A percentile compares a stretch with the other conserved stretches of the same genome.
Evolutionary conservation across 2,329 filamentous ascomycete species (phyloP).

Genomic region (Verticillium alfalfae): DNA sequence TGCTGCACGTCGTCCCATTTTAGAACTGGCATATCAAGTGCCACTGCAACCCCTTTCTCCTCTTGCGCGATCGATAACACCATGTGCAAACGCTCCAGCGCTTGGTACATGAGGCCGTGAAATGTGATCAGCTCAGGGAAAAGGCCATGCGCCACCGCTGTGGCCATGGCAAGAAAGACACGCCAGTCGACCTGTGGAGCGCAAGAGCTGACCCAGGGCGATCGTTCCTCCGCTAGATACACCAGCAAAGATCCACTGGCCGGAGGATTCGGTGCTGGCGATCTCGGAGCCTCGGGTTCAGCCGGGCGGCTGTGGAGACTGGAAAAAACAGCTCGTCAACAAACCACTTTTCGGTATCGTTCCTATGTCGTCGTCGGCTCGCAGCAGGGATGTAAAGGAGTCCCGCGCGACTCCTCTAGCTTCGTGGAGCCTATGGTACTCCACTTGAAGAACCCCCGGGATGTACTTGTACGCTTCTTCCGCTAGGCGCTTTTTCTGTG

Average conservation of each 20-base stretch:
- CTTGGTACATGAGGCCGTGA: neutral
- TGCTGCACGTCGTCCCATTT: neutral
- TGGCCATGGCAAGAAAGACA: neutral
- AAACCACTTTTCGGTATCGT: neutral
- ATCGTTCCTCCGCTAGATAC: neutral
- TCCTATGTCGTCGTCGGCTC: neutral
- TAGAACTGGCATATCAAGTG: neutral
- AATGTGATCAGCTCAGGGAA: neutral
- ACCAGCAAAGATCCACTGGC: neutral
- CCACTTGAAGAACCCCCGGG: no score
- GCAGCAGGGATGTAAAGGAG: no score
- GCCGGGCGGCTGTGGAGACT: neutral
- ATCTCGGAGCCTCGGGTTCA: constrained; percentile 1
- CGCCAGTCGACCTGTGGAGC: neutral
- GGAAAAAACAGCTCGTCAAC: neutral
- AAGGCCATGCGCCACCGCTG: neutral
- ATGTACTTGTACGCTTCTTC: no score
- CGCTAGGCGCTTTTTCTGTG: neutral
- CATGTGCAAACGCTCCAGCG: neutral
- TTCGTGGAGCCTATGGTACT: no score
- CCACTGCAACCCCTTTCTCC: neutral
- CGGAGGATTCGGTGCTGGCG: neutral
- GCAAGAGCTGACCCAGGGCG: neutral
- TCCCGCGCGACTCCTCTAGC: no score
- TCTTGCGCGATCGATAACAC: neutral